Percentiles rank a stretch among this genome's conserved stretches.
Evolutionary conservation across 192 early-diverging fungal genomes (phyloP).

Genomic region (Coemansia sp.): DNA sequence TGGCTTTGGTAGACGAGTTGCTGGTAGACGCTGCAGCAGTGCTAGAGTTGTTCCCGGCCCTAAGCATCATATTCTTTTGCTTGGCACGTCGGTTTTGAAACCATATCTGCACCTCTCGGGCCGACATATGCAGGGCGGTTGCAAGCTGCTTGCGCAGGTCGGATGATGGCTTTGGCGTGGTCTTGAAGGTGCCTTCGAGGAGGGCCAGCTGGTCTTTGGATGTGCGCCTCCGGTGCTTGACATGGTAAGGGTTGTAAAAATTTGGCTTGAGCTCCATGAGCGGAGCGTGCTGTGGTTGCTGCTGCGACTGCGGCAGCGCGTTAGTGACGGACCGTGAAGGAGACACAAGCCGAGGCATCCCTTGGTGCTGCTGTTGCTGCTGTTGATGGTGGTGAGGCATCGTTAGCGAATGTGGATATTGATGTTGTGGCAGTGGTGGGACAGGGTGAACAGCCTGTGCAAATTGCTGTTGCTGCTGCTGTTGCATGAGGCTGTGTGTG

Average conservation of each 20-base stretch:
- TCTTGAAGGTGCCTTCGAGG: conserved; percentile 67
- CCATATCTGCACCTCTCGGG: conserved; percentile 78
- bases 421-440: conserved; percentile 4
- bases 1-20: conserved; percentile 4
- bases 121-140: conserved; percentile 64
- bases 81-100: conserved; percentile 85
- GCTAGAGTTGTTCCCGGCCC: conserved; percentile 13
- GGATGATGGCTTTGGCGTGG: conserved; percentile 72
- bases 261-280: conserved; percentile 62
- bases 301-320: neutral
- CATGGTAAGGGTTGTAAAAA: conserved; percentile 77
- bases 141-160: conserved; percentile 62
- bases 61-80: conserved; percentile 58
- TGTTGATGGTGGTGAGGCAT: neutral
- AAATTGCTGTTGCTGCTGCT: conserved; percentile 10
- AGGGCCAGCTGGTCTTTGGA: conserved; percentile 69
- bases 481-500: conserved; percentile 14
- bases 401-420: neutral
- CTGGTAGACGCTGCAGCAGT: neutral
- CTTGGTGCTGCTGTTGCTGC: neutral
- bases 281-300: conserved; percentile 9
- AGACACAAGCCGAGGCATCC: conserved; percentile 1
- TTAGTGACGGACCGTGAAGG: neutral
- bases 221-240: conserved; percentile 73
- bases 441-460: conserved; percentile 7